Evolutionary conservation across 163 green algal genomes (phyloP).

Genomic region (Chlamydomonas reinhardtii): DNA sequence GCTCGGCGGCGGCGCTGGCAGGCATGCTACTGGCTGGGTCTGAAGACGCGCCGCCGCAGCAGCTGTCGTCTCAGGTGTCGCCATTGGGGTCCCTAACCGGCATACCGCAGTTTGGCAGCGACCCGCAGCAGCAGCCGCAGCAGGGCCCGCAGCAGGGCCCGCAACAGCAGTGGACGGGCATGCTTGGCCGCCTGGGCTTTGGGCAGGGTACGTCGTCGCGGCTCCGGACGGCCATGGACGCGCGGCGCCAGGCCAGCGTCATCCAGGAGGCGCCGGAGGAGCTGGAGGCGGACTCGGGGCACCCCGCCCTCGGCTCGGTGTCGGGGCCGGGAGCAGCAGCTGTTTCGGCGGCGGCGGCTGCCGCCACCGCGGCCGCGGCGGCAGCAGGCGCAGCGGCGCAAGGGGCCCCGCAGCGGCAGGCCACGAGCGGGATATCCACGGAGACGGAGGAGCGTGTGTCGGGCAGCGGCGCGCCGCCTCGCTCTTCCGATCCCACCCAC

Average conservation of each 20-base stretch:
- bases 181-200: background rate
- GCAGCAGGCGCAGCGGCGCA: background rate
- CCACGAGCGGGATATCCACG: too few relatives aligned
- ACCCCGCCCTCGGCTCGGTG: background rate
- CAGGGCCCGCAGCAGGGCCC: background rate
- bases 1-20: background rate
- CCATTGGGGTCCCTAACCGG: background rate
- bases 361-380: too few relatives aligned
- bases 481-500: too few relatives aligned
- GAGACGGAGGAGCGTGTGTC: too few relatives aligned
- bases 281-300: background rate
- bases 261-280: conserved; percentile 48
- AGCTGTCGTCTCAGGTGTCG: background rate
- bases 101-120: too few relatives aligned
- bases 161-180: too few relatives aligned
- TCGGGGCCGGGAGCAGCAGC: too few relatives aligned
- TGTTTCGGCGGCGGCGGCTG: too few relatives aligned
- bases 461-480: too few relatives aligned
- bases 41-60: background rate
- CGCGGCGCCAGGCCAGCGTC: conserved; percentile 20
- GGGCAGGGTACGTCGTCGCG: background rate
- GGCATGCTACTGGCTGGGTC: background rate
- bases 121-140: background rate
- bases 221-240: background rate
- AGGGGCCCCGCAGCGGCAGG: background rate